These are phyloP conservation scores for Colletotrichum theobromicola DNA, from an alignment of 2,329 filamentous ascomycete genomes.

Conservation along the genomic window DNA sequence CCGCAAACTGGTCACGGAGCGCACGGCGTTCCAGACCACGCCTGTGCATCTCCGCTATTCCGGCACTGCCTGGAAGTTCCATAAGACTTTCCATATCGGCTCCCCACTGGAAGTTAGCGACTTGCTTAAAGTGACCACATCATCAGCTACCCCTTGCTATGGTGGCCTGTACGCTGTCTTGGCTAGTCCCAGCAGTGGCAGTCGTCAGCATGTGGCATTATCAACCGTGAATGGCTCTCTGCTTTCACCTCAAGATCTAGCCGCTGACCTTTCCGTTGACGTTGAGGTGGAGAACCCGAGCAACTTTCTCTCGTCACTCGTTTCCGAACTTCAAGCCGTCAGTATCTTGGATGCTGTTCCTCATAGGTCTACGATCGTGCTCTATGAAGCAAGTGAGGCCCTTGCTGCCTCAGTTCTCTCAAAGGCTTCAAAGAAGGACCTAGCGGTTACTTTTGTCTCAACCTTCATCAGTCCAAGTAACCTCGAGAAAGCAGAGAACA, in stretches of 20 bases:
- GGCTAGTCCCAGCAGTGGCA: background rate
- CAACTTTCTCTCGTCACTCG: background rate
- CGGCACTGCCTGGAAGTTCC: background rate
- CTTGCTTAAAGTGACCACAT: background rate
- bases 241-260: background rate
- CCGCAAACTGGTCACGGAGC: background rate
- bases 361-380: background rate
- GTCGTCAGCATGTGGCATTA: background rate
- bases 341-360: background rate
- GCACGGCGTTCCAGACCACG: background rate
- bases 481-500: background rate
- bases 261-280: background rate
- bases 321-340: background rate
- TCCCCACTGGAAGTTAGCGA: accelerated
- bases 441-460: background rate
- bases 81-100: background rate
- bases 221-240: background rate
- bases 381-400: background rate
- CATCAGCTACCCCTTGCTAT: background rate
- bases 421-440: background rate
- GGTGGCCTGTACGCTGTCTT: background rate
- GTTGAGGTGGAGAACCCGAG: background rate
- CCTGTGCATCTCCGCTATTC: background rate
- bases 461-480: background rate
- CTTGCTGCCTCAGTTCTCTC: background rate